Percentiles rank a stretch among this genome's conserved stretches.
These are phyloP conservation scores for Talaromyces islandicus DNA, from an alignment of 2,329 filamentous ascomycete genomes.

Conservation along the genomic window DNA sequence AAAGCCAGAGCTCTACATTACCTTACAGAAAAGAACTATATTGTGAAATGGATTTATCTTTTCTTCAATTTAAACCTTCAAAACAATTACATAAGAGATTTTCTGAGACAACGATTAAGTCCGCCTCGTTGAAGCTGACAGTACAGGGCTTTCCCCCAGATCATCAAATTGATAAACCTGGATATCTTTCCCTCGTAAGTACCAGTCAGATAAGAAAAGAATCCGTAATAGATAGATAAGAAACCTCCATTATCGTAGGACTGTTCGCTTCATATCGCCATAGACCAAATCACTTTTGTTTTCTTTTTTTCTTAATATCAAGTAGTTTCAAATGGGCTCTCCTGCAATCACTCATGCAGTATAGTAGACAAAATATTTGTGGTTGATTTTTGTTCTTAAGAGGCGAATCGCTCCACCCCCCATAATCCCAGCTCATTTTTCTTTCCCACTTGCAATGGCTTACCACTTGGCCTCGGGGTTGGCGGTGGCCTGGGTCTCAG, in stretches of 20 bases:
- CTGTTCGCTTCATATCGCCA: slow-evolving; percentile 10
- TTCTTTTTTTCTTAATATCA: slow-evolving; percentile 1
- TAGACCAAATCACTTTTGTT: slow-evolving; percentile 1
- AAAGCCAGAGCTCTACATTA: neutral
- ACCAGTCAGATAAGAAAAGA: slow-evolving; percentile 51
- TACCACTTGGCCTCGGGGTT: slow-evolving; percentile 35
- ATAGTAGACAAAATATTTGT: neutral
- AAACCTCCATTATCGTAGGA: slow-evolving; percentile 10
- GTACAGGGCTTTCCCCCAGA: slow-evolving; percentile 98
- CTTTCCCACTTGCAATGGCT: slow-evolving; percentile 12
- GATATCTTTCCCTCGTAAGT: slow-evolving; percentile 99
- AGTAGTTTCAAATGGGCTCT: slow-evolving; percentile 1
- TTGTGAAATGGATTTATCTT: neutral
- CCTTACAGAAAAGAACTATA: neutral
- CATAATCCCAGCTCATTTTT: neutral
- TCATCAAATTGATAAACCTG: slow-evolving; percentile 38
- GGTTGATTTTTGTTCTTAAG: neutral
- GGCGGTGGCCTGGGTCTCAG: slow-evolving; percentile 41
- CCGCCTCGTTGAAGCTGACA: slow-evolving; percentile 63
- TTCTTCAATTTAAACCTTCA: slow-evolving; percentile 12
- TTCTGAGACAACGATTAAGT: slow-evolving; percentile 78
- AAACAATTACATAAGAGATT: slow-evolving; percentile 12
- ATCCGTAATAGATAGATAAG: slow-evolving; percentile 32
- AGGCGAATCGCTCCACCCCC: neutral
- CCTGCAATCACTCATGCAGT: neutral